Base-by-base conservation (phyloP, 2,329 filamentous ascomycete species). In the Penicillium capsulatum region DNA sequence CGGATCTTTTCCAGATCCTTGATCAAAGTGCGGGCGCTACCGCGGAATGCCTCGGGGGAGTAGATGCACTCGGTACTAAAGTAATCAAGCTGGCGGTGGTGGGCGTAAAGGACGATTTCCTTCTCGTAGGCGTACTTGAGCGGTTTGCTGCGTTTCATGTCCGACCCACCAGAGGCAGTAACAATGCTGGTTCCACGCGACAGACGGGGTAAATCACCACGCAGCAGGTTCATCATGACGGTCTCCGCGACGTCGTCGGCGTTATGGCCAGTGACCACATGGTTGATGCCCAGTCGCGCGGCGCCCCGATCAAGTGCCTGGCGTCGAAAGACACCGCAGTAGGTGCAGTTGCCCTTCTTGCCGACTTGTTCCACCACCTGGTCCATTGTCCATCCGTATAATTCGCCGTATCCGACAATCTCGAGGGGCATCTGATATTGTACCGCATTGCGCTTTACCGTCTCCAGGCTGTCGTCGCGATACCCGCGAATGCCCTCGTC, bases 301-400 rank as follows among this genome's bases (percentile, higher is more conserved):
- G 92, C 89, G 13, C 92, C 92, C 7, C 92, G 81, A 63, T 98
- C 92, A 22, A 98, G 74, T 2, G 92, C 92, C 69, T 98, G 92
- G 42, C 94, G 78, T 38, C 92, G 77, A 61, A 98, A 98, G 13
- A 98, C 92, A 10, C 92, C 92, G 59, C 92, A 98, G 60, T 98
- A 98, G 19, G 94, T 98, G 75, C 92, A 98, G 66, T 98, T 98
- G 19, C 91, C 90, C 66, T 96, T 97, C 71, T 96, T 97, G 10
- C 92, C 92, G 35, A 98, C 86, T 33, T 91, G 87, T 57, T 90
- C 86, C 3, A 98, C 94, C 7, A 98, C 92, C 60, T 97, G 88
- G 59, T 98, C 92, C 92, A 98, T 98, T 1, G 90, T 96, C 92
- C 92, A 98, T 7, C 91, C 92, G 63, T 98, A 98, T 7, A 98